Conservation (phyloP, 2,329 filamentous ascomycete species). For the Mycosphaerella arachidis region DNA sequence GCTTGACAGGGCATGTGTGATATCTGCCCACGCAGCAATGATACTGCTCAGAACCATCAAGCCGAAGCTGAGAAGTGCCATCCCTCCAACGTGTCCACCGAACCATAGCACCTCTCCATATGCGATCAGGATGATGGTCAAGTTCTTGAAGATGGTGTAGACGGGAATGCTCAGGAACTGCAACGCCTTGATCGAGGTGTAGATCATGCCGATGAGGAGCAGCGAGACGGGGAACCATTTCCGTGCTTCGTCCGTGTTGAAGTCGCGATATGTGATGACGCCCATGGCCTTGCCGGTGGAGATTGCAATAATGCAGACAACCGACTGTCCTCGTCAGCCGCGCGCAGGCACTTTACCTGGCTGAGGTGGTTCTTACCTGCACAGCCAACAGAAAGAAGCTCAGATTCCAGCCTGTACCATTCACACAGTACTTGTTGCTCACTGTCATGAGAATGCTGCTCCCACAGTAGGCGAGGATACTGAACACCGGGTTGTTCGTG, state of each 20-base stretch:
- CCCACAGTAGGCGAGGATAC: slow-evolving; percentile 84
- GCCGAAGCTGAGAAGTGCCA: slow-evolving; percentile 88
- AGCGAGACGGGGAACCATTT: slow-evolving; percentile 98
- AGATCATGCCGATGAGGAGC: slow-evolving; percentile 98
- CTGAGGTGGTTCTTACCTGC: slow-evolving; percentile 61
- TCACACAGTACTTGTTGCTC: slow-evolving; percentile 99
- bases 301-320: slow-evolving; percentile 85
- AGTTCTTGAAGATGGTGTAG: slow-evolving; percentile 99
- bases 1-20: slow-evolving; percentile 70
- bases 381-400: slow-evolving; percentile 92
- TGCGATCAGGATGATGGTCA: slow-evolving; percentile 97
- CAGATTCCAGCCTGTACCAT: slow-evolving; percentile 84
- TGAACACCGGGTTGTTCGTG: slow-evolving; percentile 66
- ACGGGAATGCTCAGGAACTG: slow-evolving; percentile 96
- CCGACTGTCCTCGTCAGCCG: slow-evolving; percentile 54
- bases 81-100: slow-evolving; percentile 80
- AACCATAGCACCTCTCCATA: slow-evolving; percentile 99
- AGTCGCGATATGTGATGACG: slow-evolving; percentile 76
- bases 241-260: slow-evolving; percentile 82
- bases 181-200: slow-evolving; percentile 91
- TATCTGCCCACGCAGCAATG: slow-evolving; percentile 95
- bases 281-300: slow-evolving; percentile 74
- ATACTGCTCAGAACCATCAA: slow-evolving; percentile 95
- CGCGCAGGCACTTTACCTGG: slow-evolving; percentile 3
- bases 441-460: slow-evolving; percentile 99